These are phyloP conservation scores for Oenanthe javanica DNA, from an alignment of 140 eudicot genomes.

Conservation along the genomic window DNA sequence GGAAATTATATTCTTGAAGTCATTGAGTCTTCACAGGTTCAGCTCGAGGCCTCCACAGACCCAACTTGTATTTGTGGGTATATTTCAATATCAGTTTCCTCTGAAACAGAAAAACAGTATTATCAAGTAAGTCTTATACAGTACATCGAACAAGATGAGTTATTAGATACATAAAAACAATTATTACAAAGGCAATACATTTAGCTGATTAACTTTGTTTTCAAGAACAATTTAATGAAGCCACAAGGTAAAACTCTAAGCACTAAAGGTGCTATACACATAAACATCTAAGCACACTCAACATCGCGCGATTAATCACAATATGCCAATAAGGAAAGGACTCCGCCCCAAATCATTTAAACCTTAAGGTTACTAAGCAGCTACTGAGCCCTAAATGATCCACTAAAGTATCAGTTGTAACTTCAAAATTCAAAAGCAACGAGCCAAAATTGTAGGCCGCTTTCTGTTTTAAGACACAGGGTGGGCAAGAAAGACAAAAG, in stretches of 20 bases:
- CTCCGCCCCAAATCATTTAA: neutral
- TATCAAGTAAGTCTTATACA: neutral
- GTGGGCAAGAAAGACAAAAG: neutral
- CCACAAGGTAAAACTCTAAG: neutral
- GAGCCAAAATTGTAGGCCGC: neutral
- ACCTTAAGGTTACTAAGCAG: neutral
- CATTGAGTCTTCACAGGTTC: conserved; percentile 8
- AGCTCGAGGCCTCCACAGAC: conserved; percentile 17
- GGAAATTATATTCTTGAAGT: neutral
- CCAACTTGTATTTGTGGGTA: conserved; percentile 16
- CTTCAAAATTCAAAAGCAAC: neutral
- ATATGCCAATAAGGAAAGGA: neutral
- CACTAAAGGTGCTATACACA: neutral
- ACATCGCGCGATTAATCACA: neutral
- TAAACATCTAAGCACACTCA: neutral
- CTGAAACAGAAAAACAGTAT: conserved; percentile 6
- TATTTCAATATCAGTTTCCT: conserved; percentile 16
- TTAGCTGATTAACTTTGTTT: neutral
- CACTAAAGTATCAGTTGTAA: neutral
- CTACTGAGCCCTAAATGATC: neutral
- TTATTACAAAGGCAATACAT: neutral
- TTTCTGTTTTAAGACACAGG: neutral
- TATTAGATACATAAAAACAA: neutral
- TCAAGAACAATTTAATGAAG: neutral
- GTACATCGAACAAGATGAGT: neutral